Base-by-base conservation (phyloP, 305 asterid genomes). In the Andrographis paniculata region DNA sequence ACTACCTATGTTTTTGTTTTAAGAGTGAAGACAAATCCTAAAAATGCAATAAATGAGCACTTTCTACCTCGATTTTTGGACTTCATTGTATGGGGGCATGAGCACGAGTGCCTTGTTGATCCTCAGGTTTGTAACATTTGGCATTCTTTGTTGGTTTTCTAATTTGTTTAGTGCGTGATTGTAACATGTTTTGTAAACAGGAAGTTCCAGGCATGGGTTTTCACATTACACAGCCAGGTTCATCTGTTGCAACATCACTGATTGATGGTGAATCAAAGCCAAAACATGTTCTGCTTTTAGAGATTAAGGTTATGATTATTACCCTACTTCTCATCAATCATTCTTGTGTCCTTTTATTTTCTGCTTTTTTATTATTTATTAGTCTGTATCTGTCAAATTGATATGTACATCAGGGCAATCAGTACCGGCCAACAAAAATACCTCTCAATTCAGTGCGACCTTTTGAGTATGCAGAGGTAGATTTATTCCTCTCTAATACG, bases 171-270 rank as follows among this genome's bases (percentile, higher is more conserved):
- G 52, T 48, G 47, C 10, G 60, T 63, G 45, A 45, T 66, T 60
- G 52, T 47, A 64, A 30, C 47, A 55, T 55, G 54, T 52, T 50
- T 71, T 49, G 46, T 28, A 46, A 58, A 60, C 77, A 89, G 98
- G 98, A 86, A 84, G 95, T 86, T 62, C 76, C 98, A 23, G 98
- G 98, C 46, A 89, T 86, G 98, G 98, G 98, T 62, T 89, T 89
- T 71, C 98, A 86, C 78, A 80, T 89, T 65, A 86, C 95, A 58
- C 98, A 89, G 63, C 98, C 98, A 37, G 98, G 96, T 64, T 91
- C 98, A 48, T 91, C 96, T 22, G 94, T 91, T 46, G 98, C 96
- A 45, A 91, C 96, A 41, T 91, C 99, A 40, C 75, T 91, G 60
- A 86, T 86, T 61, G 99, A 91, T 56, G 99, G 99, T 62, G 99